A percentile compares a stretch with the other conserved stretches of the same genome.
Evolutionary conservation across 805 yeast genomes (phyloP).

Genomic region (Kodamaea kakaduensis): DNA sequence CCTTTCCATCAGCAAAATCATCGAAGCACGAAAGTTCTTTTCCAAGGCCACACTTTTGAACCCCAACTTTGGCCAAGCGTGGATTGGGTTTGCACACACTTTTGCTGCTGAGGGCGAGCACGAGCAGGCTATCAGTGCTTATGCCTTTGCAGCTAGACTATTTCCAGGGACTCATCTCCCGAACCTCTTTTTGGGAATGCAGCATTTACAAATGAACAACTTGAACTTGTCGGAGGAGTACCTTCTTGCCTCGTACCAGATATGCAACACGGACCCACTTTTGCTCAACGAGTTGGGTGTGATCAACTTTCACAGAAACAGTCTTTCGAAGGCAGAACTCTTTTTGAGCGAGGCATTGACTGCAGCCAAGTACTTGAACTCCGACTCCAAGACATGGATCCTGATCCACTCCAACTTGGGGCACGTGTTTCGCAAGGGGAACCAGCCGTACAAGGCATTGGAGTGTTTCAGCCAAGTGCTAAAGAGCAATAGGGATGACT

Average conservation of each 20-base stretch:
- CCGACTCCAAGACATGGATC: slow-evolving; percentile 79
- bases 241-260: slow-evolving; percentile 63
- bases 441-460: slow-evolving; percentile 61
- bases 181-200: slow-evolving; percentile 90
- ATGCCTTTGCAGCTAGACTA: slow-evolving; percentile 88
- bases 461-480: slow-evolving; percentile 74
- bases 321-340: slow-evolving; percentile 63
- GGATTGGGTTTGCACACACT: slow-evolving; percentile 98
- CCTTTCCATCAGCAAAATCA: slow-evolving; percentile 61
- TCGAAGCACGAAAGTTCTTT: slow-evolving; percentile 84
- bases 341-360: slow-evolving; percentile 67
- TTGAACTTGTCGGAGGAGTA: slow-evolving; percentile 83
- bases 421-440: slow-evolving; percentile 74
- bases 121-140: slow-evolving; percentile 96
- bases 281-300: slow-evolving; percentile 92
- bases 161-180: slow-evolving; percentile 93
- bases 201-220: slow-evolving; percentile 84
- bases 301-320: slow-evolving; percentile 72
- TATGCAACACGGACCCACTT: slow-evolving; percentile 84
- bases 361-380: slow-evolving; percentile 63
- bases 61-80: slow-evolving; percentile 90
- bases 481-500: slow-evolving; percentile 63
- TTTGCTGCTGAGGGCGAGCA: slow-evolving; percentile 98
- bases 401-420: slow-evolving; percentile 86
- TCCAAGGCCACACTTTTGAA: slow-evolving; percentile 84